These are phyloP conservation scores for Venturia pyrina DNA, from an alignment of 2,329 filamentous ascomycete genomes.

Conservation along the genomic window DNA sequence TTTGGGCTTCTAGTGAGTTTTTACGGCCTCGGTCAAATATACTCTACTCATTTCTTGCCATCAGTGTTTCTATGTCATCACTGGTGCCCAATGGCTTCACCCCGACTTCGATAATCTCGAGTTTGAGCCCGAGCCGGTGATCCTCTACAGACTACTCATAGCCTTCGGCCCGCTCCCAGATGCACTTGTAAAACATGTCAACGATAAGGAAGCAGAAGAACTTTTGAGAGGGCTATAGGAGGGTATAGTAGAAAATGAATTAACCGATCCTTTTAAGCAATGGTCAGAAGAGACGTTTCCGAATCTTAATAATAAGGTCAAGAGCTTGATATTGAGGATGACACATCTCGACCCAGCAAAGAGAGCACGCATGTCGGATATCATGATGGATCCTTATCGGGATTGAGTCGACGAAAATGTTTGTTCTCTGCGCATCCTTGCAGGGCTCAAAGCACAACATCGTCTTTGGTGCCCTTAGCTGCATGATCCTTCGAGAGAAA, in stretches of 20 bases:
- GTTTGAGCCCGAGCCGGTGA: slow-evolving; percentile 24
- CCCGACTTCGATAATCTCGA: slow-evolving; percentile 21
- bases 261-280: neutral
- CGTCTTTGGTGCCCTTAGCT: no score
- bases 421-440: no score
- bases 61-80: neutral
- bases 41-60: neutral
- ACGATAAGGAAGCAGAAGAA: slow-evolving; percentile 20
- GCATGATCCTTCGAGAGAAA: no score
- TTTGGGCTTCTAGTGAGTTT: slow-evolving; percentile 29
- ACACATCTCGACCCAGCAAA: slow-evolving; percentile 22
- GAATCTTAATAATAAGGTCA: slow-evolving; percentile 14
- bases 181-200: slow-evolving; percentile 22
- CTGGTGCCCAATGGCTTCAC: slow-evolving; percentile 20
- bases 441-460: no score
- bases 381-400: neutral
- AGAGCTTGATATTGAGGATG: slow-evolving; percentile 27
- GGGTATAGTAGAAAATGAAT: slow-evolving; percentile 16
- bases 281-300: neutral
- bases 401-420: no score
- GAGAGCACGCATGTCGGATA: neutral
- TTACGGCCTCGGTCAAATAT: slow-evolving; percentile 14
- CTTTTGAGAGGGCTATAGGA: slow-evolving; percentile 14
- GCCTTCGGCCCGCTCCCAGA: slow-evolving; percentile 26
- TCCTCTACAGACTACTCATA: slow-evolving; percentile 24